Conservation (phyloP, 768 basidiomycete genomes). For the Amanita polypyramis region DNA sequence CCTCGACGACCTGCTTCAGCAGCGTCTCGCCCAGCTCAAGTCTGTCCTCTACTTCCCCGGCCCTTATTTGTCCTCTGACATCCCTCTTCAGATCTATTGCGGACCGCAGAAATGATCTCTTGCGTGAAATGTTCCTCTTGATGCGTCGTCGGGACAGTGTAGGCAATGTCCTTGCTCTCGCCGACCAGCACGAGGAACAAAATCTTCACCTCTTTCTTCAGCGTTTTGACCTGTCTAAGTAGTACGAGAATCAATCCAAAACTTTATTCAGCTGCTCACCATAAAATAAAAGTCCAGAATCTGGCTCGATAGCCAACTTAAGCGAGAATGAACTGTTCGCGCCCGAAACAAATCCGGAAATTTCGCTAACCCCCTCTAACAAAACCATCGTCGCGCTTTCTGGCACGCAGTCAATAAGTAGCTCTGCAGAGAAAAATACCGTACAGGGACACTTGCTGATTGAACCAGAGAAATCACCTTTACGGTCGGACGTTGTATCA, state of each 20-base stretch:
- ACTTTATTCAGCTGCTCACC: slow-evolving; percentile 1
- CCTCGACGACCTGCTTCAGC: slow-evolving; percentile 22
- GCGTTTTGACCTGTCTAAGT: slow-evolving; percentile 41
- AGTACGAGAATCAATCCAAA: slow-evolving; percentile 26
- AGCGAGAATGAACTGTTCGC: slow-evolving; percentile 15
- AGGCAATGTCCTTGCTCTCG: slow-evolving; percentile 26
- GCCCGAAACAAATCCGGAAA: slow-evolving; percentile 2
- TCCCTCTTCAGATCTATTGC: slow-evolving; percentile 41
- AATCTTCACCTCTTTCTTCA: slow-evolving; percentile 42
- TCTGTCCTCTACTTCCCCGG: slow-evolving; percentile 14
- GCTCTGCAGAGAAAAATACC: neutral
- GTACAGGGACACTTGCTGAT: neutral
- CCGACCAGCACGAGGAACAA: slow-evolving; percentile 29
- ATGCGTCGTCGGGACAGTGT: slow-evolving; percentile 41
- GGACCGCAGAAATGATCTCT: slow-evolving; percentile 55
- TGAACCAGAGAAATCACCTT: neutral
- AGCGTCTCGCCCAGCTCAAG: slow-evolving; percentile 34
- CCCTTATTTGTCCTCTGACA: slow-evolving; percentile 6
- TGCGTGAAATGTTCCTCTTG: slow-evolving; percentile 63
- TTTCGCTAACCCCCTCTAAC: neutral
- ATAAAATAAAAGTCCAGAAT: slow-evolving; percentile 19
- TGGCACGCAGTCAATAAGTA: neutral
- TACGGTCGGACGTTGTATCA: neutral
- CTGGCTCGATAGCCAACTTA: slow-evolving; percentile 20
- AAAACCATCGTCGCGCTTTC: neutral